Evolutionary conservation across 1,139 yeast species (phyloP).

Genomic region (Taphrina communis): DNA sequence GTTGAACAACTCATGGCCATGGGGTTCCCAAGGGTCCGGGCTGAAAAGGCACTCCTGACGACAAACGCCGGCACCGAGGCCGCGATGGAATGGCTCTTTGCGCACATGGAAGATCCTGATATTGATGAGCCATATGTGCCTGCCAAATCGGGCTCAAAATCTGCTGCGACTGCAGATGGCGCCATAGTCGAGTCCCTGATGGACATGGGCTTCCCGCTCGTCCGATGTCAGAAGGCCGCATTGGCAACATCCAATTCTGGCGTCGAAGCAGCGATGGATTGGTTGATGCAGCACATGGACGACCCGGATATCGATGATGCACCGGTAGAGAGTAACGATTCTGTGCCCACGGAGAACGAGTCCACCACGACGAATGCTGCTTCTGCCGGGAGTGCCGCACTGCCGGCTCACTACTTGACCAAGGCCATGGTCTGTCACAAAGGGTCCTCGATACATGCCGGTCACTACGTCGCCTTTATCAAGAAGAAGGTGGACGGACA

Average conservation of each 20-base stretch:
- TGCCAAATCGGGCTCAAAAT: constrained; percentile 47
- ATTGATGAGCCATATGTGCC: constrained; percentile 67
- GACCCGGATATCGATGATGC: constrained; percentile 55
- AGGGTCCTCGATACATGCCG: constrained; percentile 92
- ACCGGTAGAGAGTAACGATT: constrained; percentile 19
- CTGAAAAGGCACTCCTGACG: constrained; percentile 68
- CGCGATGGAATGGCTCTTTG: constrained; percentile 91
- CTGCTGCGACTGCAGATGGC: constrained; percentile 53
- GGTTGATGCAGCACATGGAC: constrained; percentile 81
- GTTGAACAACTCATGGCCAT: constrained; percentile 66
- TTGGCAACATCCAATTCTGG: constrained; percentile 57
- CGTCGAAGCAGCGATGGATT: constrained; percentile 80
- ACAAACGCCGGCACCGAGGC: constrained; percentile 72
- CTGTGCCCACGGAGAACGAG: constrained; percentile 48
- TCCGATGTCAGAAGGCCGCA: constrained; percentile 73
- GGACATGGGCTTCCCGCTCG: constrained; percentile 77
- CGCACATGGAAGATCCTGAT: constrained; percentile 83
- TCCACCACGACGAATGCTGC: constrained; percentile 41
- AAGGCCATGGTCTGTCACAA: constrained; percentile 87
- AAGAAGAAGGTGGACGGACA: constrained; percentile 55
- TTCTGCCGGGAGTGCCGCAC: constrained; percentile 47
- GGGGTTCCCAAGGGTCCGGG: constrained; percentile 84
- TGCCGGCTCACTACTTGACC: constrained; percentile 59
- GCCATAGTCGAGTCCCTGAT: constrained; percentile 57
- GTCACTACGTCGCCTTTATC: constrained; percentile 90